Percentiles rank a stretch among this genome's conserved stretches.
These are phyloP conservation scores for Botrytis squamosa DNA, from an alignment of 2,329 filamentous ascomycete genomes.

Conservation along the genomic window DNA sequence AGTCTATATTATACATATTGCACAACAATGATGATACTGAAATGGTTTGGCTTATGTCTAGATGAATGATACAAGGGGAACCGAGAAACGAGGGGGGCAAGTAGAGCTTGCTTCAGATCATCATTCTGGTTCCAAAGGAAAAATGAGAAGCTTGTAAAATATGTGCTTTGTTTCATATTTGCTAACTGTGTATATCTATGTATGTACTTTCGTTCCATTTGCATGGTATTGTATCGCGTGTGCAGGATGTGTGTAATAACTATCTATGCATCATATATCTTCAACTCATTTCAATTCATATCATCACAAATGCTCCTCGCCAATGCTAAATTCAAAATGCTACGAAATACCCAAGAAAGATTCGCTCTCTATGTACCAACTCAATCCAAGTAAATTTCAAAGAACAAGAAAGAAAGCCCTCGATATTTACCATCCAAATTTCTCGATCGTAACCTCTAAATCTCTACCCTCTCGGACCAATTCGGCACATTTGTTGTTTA, in stretches of 20 bases:
- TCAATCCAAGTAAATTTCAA: neutral
- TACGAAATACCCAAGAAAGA: neutral
- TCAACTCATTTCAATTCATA: neutral
- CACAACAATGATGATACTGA: too few species aligned
- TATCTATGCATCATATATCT: slow-evolving; percentile 1
- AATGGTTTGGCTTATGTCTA: neutral
- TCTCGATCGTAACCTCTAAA: slow-evolving; percentile 59
- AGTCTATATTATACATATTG: too few species aligned
- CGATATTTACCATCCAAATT: slow-evolving; percentile 61
- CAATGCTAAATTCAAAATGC: neutral
- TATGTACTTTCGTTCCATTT: neutral
- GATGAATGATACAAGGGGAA: neutral
- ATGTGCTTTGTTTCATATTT: neutral
- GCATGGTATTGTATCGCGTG: neutral
- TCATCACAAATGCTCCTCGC: neutral
- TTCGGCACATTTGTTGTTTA: slow-evolving; percentile 57
- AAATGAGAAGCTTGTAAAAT: neutral
- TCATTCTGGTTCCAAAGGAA: neutral
- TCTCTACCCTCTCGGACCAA: slow-evolving; percentile 49
- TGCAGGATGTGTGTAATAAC: neutral
- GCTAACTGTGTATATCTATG: neutral
- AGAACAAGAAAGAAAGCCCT: neutral
- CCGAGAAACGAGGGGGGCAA: neutral
- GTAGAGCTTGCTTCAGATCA: neutral
- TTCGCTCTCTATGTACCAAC: neutral